Percentiles rank a stretch among this genome's conserved stretches.
These are phyloP conservation scores for Fusarium sp. DNA, from an alignment of 2,329 filamentous ascomycete species.

Conservation along the genomic window DNA sequence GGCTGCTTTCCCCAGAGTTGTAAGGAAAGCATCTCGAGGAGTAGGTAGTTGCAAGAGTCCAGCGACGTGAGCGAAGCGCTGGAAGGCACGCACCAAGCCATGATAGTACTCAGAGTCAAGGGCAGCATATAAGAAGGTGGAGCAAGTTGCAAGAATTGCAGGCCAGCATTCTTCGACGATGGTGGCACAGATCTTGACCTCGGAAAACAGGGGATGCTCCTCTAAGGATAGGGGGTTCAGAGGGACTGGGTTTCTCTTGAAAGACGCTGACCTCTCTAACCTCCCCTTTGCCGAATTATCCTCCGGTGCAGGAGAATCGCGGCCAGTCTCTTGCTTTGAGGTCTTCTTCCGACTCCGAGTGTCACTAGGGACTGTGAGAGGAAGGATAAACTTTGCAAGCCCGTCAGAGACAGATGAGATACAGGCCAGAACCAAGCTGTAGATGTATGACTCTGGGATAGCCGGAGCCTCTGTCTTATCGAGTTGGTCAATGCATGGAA, in stretches of 20 bases:
- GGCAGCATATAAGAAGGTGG: slow-evolving; percentile 92
- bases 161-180: slow-evolving; percentile 97
- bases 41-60: slow-evolving; percentile 87
- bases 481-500: slow-evolving; percentile 91
- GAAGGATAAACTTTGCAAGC: slow-evolving; percentile 91
- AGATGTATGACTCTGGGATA: slow-evolving; percentile 93
- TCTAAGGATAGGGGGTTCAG: slow-evolving; percentile 84
- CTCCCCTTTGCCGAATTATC: slow-evolving; percentile 49
- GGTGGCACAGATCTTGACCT: slow-evolving; percentile 81
- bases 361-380: slow-evolving; percentile 86
- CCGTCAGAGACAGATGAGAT: slow-evolving; percentile 92
- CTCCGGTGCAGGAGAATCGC: slow-evolving; percentile 57
- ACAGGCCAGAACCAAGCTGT: slow-evolving; percentile 88
- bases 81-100: slow-evolving; percentile 88
- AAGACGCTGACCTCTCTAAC: slow-evolving; percentile 73
- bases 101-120: slow-evolving; percentile 96
- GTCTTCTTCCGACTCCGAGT: slow-evolving; percentile 63
- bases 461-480: slow-evolving; percentile 88
- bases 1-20: slow-evolving; percentile 91
- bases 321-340: slow-evolving; percentile 57
- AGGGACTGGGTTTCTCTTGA: slow-evolving; percentile 81
- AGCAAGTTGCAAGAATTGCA: slow-evolving; percentile 92
- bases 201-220: slow-evolving; percentile 76
- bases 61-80: slow-evolving; percentile 94
- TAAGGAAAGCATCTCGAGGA: slow-evolving; percentile 93